phyloP scores from a whole-genome alignment of 176 grass and related monocot species.

The Stipa capillata region DNA sequence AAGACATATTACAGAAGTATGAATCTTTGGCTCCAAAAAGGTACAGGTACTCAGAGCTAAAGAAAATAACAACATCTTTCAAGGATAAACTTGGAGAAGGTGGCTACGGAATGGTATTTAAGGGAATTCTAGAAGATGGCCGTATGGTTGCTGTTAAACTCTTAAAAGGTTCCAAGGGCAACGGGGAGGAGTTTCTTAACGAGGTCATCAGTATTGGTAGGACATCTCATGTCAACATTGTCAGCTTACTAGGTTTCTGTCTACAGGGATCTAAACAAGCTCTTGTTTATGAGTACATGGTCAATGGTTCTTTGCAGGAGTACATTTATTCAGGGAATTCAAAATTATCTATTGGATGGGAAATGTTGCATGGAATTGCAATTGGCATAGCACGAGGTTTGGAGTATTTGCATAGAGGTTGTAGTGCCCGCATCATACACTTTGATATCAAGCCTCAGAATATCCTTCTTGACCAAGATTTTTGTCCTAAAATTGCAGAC shows the following conservation, averaged over 20 bases:
- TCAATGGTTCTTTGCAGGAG: slow-evolving; percentile 49
- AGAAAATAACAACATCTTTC: slow-evolving; percentile 50
- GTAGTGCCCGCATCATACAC: slow-evolving; percentile 49
- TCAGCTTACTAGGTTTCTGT: slow-evolving; percentile 36
- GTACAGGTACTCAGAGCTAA: slow-evolving; percentile 37
- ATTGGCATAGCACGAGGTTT: slow-evolving; percentile 36
- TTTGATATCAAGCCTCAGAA: slow-evolving; percentile 70
- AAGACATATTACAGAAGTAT: slow-evolving; percentile 20
- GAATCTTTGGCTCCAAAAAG: slow-evolving; percentile 43
- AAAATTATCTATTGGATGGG: slow-evolving; percentile 22
- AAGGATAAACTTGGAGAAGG: slow-evolving; percentile 41
- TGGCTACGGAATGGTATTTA: slow-evolving; percentile 43
- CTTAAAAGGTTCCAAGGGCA: slow-evolving; percentile 20
- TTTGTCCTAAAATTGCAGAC: slow-evolving; percentile 51
- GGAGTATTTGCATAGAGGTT: slow-evolving; percentile 46
- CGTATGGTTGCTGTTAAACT: slow-evolving; percentile 49
- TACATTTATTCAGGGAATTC: slow-evolving; percentile 35
- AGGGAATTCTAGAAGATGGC: slow-evolving; percentile 25
- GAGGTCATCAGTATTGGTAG: slow-evolving; percentile 42
- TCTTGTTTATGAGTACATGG: slow-evolving; percentile 56
- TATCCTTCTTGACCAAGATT: slow-evolving; percentile 36
- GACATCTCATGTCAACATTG: slow-evolving; percentile 59
- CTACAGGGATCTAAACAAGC: slow-evolving; percentile 31
- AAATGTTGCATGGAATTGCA: slow-evolving; percentile 36
- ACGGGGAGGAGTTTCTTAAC: slow-evolving; percentile 41